Base-by-base conservation (phyloP, 2,329 filamentous ascomycete genomes). In the Paecilomyces dactylethromorphus region DNA sequence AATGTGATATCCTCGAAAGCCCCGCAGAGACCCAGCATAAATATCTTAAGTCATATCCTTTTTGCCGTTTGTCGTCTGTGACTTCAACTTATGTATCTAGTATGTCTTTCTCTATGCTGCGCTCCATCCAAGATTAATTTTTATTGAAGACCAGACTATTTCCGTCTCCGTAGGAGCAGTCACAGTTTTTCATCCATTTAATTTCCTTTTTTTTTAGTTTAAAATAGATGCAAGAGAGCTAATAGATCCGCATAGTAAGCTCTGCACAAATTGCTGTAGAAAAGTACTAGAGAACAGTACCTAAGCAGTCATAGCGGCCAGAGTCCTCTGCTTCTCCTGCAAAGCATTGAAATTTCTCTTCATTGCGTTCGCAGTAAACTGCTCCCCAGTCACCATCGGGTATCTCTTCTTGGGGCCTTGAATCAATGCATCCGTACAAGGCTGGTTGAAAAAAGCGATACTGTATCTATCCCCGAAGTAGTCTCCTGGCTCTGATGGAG, bases 401-500 rank as follows among this genome's bases (percentile, higher is more conserved):
- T 87, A 88, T 71, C 87, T 88, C 72, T 84, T 83, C 68, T 72
- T 54, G 1, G 83, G 84, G 0, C 85, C 86, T 66, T 87, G 84
- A 45, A 87, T 85, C 62, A 77, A 66, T 10, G 79, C 79, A 68
- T 85, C 81, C 58, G 78, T 80, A 68, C 80, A 82, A 0, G 85
- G 84, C 72, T 87, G 85, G 63, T 87, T 87, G 71, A 87, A 87
- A 65, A 82, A 88, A 7, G 85, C 85, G 67, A 88, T 84, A 68
- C 83, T 86, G 68, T 86, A 88, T 50, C 85, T 78, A 63, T 82
- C 79, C 4, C 84, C 84, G 64, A 81, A 87, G 67, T 81, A 85
- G 53, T 80, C 77, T 2, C 74, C 76, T 0, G 76, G 74, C 63
- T 86, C 82, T 29, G 72, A 77, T 0, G 84, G 84, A 1, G 84